These are phyloP conservation scores for Cryphonectria nitschkei DNA, from an alignment of 2,329 filamentous ascomycete species.

Conservation along the genomic window DNA sequence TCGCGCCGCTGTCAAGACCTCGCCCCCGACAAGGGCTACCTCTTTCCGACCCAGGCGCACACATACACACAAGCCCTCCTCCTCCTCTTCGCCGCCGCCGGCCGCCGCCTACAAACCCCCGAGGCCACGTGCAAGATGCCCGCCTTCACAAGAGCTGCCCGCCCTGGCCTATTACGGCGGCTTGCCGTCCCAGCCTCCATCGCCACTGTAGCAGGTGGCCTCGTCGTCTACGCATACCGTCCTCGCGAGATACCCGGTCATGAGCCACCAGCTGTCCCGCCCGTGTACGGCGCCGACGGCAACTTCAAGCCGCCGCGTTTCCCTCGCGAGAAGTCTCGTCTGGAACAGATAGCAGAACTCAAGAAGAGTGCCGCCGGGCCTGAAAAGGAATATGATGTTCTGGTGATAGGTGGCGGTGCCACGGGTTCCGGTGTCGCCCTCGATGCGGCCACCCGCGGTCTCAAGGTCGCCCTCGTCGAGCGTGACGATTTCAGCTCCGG, in stretches of 20 bases:
- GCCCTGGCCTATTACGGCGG: slow-evolving; percentile 44
- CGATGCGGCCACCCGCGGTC: slow-evolving; percentile 76
- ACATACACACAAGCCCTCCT: too few species aligned
- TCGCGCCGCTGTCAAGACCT: too few species aligned
- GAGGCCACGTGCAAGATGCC: slow-evolving; percentile 18
- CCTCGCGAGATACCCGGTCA: slow-evolving; percentile 73
- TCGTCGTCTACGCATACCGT: slow-evolving; percentile 61
- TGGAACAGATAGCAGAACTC: slow-evolving; percentile 67
- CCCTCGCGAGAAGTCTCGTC: slow-evolving; percentile 63
- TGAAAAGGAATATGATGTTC: slow-evolving; percentile 70
- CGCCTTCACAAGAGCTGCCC: slow-evolving; percentile 32
- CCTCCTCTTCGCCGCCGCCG: neutral
- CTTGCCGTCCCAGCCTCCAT: slow-evolving; percentile 48
- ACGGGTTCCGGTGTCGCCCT: slow-evolving; percentile 81
- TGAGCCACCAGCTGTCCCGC: slow-evolving; percentile 69
- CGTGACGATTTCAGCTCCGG: slow-evolving; percentile 82
- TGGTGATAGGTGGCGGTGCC: slow-evolving; percentile 79
- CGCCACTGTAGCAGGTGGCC: slow-evolving; percentile 47
- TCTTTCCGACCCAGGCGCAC: too few species aligned
- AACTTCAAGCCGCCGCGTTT: slow-evolving; percentile 69
- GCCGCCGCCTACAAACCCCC: too few species aligned
- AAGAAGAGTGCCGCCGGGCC: slow-evolving; percentile 49
- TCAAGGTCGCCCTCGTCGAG: slow-evolving; percentile 81
- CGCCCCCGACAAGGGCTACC: too few species aligned
- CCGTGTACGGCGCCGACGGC: slow-evolving; percentile 70